A percentile compares a stretch with the other conserved stretches of the same genome.
These are phyloP conservation scores for Akebia trifoliata DNA, from an alignment of 164 flowering plant genomes.

Conservation along the genomic window DNA sequence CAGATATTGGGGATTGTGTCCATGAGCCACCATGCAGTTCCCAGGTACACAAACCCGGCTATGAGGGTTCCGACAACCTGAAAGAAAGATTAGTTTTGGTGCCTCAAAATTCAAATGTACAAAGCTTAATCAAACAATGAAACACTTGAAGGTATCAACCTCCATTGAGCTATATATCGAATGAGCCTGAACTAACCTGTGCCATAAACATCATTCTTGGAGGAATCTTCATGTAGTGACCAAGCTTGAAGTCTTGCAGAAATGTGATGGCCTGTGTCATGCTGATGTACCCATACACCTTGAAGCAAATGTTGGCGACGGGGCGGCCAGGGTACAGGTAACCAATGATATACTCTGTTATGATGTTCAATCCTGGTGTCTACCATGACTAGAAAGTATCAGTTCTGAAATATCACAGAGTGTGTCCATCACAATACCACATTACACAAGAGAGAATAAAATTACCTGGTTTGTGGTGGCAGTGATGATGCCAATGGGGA, in stretches of 20 bases:
- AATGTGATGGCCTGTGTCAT: slow-evolving; percentile 77
- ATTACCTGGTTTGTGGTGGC: slow-evolving; percentile 86
- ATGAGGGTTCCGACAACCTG: slow-evolving; percentile 68
- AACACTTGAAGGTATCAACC: too few relatives aligned
- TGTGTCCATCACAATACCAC: too few relatives aligned
- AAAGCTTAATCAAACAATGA: neutral
- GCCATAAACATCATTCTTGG: slow-evolving; percentile 91
- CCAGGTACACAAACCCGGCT: slow-evolving; percentile 51
- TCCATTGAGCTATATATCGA: neutral
- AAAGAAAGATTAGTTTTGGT: too few relatives aligned
- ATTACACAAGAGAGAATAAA: neutral
- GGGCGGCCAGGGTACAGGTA: slow-evolving; percentile 79
- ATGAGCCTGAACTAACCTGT: slow-evolving; percentile 38
- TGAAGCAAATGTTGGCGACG: slow-evolving; percentile 90
- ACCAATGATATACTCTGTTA: slow-evolving; percentile 77
- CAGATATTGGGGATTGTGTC: slow-evolving; percentile 59
- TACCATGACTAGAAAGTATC: slow-evolving; percentile 9
- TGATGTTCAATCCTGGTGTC: slow-evolving; percentile 72
- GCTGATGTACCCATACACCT: slow-evolving; percentile 83
- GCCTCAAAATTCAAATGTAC: too few relatives aligned
- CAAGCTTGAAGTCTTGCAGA: slow-evolving; percentile 89
- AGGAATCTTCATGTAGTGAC: slow-evolving; percentile 96
- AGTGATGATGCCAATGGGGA: slow-evolving; percentile 81
- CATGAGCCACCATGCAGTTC: slow-evolving; percentile 92
- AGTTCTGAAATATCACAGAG: too few relatives aligned